A percentile compares a stretch with the other conserved stretches of the same genome.
phyloP scores from a whole-genome alignment of 1,284 basidiomycete species.

The Ceratobasidium sp. region DNA sequence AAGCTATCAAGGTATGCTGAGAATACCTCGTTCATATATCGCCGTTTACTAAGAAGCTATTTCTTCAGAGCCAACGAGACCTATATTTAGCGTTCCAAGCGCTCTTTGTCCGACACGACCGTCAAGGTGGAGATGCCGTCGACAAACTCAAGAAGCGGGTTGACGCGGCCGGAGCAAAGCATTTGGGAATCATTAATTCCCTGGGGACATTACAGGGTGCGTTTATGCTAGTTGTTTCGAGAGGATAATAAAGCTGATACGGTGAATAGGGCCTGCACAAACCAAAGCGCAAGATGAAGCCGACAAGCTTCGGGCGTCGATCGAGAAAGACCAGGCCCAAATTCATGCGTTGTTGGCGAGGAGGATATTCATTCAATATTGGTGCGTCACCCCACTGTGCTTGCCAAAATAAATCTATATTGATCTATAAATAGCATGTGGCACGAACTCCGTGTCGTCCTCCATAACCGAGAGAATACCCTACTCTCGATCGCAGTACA shows the following conservation, averaged over 20 bases:
- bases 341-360: slow-evolving; percentile 79
- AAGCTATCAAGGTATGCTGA: slow-evolving; percentile 75
- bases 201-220: slow-evolving; percentile 74
- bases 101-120: slow-evolving; percentile 85
- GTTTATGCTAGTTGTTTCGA: not conserved
- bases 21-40: not conserved
- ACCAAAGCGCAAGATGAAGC: slow-evolving; percentile 71
- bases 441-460: slow-evolving; percentile 89
- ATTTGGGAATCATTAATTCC: slow-evolving; percentile 62
- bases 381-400: slow-evolving; percentile 63
- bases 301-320: slow-evolving; percentile 74
- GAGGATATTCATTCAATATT: slow-evolving; percentile 86
- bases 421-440: slow-evolving; percentile 73
- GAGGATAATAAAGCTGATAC: too few species aligned
- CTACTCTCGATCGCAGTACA: slow-evolving; percentile 82
- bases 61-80: slow-evolving; percentile 81
- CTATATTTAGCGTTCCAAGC: slow-evolving; percentile 88
- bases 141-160: slow-evolving; percentile 89
- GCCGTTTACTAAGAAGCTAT: slow-evolving; percentile 34
- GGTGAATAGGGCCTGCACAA: not conserved
- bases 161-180: slow-evolving; percentile 61
- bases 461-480: slow-evolving; percentile 89
- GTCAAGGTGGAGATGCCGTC: slow-evolving; percentile 85
- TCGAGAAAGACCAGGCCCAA: slow-evolving; percentile 82
- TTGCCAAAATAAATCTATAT: slow-evolving; percentile 19